These are phyloP conservation scores for Alternaria ethzedia DNA, from an alignment of 2,329 filamentous ascomycete species.

Conservation along the genomic window DNA sequence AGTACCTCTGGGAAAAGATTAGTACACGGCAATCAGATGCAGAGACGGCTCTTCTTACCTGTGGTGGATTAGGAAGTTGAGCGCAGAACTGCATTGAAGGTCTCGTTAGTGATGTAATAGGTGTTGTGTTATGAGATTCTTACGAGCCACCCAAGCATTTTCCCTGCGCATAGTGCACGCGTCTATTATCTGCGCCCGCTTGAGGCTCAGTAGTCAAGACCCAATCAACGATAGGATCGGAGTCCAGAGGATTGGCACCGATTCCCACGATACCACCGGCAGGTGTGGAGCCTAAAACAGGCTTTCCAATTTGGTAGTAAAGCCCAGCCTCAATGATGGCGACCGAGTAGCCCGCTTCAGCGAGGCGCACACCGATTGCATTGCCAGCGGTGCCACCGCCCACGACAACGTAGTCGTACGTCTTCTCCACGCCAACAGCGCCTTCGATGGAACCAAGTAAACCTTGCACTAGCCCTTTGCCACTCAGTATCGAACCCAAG, in stretches of 20 bases:
- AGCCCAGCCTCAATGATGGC: conserved; percentile 16
- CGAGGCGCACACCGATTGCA: conserved; percentile 22
- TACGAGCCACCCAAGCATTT: conserved; percentile 2
- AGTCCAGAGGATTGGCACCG: conserved; percentile 13
- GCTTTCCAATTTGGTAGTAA: conserved; percentile 32
- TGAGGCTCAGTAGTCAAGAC: neutral
- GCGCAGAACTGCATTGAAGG: neutral
- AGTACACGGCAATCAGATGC: neutral
- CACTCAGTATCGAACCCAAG: neutral
- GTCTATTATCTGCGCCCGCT: neutral
- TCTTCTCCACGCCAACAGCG: neutral
- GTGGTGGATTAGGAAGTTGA: neutral
- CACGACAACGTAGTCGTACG: conserved; percentile 34
- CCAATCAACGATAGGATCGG: conserved; percentile 18
- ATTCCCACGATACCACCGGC: neutral
- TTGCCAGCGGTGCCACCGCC: conserved; percentile 31
- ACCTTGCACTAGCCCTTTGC: neutral
- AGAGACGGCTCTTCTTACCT: neutral
- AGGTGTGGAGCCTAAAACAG: conserved; percentile 21
- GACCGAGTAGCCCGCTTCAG: conserved; percentile 20
- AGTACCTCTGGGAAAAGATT: neutral
- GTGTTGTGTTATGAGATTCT: neutral
- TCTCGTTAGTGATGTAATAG: neutral
- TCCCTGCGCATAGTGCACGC: conserved; percentile 2
- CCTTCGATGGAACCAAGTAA: neutral